Evolutionary conservation across 352 stramenopile species (phyloP).

Genomic region (Globisporangium paddicum): DNA sequence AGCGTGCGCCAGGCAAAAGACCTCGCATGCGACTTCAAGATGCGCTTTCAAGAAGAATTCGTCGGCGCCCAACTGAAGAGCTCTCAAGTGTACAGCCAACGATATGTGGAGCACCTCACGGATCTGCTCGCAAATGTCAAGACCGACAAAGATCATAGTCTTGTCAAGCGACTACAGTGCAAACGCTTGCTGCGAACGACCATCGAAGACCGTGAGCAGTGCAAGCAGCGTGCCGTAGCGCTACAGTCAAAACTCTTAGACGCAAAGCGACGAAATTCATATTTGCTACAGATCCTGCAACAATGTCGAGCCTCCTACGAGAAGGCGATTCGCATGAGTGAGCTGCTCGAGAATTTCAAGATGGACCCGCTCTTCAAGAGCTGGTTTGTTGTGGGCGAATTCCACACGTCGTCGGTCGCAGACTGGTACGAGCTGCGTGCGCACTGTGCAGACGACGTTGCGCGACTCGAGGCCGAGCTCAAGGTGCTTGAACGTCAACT

Average conservation of each 20-base stretch:
- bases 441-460: constrained; percentile 17
- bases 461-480: constrained; percentile 21
- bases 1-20: constrained; percentile 2
- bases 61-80: constrained; percentile 9
- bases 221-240: constrained; percentile 10
- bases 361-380: constrained; percentile 32
- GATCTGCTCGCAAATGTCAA: neutral
- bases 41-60: constrained; percentile 19
- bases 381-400: constrained; percentile 26
- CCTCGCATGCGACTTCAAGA: constrained; percentile 17
- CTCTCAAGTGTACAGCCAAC: constrained; percentile 6
- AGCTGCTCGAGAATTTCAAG: constrained; percentile 28
- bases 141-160: constrained; percentile 11
- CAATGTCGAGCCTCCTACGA: constrained; percentile 22
- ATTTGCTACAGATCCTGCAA: constrained; percentile 19
- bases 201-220: constrained; percentile 20
- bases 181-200: constrained; percentile 10
- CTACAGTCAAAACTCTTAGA: constrained; percentile 17
- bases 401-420: constrained; percentile 23
- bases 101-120: constrained; percentile 9
- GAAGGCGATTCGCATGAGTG: constrained; percentile 12
- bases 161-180: constrained; percentile 2
- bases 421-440: constrained; percentile 24
- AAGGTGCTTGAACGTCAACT: constrained; percentile 12
- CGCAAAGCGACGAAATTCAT: constrained; percentile 15